Evolutionary conservation across 2,329 filamentous ascomycete genomes (phyloP).

Genomic region (Epichloe uncinata): DNA sequence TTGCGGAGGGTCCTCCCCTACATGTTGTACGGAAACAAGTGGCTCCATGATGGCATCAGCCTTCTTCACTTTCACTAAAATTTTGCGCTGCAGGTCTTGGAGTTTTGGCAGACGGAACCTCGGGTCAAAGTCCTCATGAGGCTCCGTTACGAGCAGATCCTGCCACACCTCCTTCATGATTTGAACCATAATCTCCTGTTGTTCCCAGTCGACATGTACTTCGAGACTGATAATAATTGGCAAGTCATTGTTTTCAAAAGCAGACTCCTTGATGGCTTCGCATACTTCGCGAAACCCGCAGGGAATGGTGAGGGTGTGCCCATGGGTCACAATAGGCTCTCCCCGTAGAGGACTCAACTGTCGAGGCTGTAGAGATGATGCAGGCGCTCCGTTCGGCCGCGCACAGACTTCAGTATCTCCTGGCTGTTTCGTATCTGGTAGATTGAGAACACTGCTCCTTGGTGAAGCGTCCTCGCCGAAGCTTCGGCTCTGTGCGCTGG

Average conservation of each 20-base stretch:
- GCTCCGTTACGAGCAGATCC: slow-evolving; percentile 52
- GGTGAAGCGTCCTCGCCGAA: slow-evolving; percentile 18
- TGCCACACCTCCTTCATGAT: slow-evolving; percentile 89
- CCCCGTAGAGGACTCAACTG: slow-evolving; percentile 22
- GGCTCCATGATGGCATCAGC: slow-evolving; percentile 22
- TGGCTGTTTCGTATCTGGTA: slow-evolving; percentile 19
- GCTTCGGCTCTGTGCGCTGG: slow-evolving; percentile 23
- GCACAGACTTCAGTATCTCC: slow-evolving; percentile 21
- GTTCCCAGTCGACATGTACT: slow-evolving; percentile 68
- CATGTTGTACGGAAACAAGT: not conserved
- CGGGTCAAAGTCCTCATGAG: slow-evolving; percentile 36
- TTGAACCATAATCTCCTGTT: slow-evolving; percentile 84
- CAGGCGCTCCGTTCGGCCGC: not conserved
- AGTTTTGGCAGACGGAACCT: slow-evolving; percentile 52
- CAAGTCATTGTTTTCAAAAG: slow-evolving; percentile 61
- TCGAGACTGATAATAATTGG: slow-evolving; percentile 89
- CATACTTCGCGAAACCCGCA: slow-evolving; percentile 82
- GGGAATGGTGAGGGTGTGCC: slow-evolving; percentile 70
- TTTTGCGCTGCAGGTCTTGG: slow-evolving; percentile 61
- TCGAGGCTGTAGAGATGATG: slow-evolving; percentile 2
- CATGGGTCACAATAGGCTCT: slow-evolving; percentile 75
- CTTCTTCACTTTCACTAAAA: slow-evolving; percentile 70
- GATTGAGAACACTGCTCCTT: slow-evolving; percentile 16
- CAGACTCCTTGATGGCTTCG: slow-evolving; percentile 61
- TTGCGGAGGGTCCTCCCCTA: not conserved